Evolutionary conservation across 2,329 filamentous ascomycete genomes (phyloP).

Genomic region (Truncatella angustata): DNA sequence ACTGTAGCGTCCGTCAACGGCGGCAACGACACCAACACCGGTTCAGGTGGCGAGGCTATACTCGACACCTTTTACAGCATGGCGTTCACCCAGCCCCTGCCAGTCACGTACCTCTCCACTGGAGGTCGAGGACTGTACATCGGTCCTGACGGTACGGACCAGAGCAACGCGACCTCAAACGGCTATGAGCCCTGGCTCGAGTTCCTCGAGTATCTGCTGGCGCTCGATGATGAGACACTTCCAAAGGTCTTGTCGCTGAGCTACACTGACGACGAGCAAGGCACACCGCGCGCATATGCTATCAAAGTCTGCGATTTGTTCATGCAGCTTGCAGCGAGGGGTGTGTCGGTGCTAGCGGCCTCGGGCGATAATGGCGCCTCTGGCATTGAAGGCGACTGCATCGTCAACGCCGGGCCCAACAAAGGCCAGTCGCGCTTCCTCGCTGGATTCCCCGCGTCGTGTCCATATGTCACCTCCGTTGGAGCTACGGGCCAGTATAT

Average conservation of each 20-base stretch:
- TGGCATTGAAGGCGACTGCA: conserved; percentile 30
- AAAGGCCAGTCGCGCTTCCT: neutral
- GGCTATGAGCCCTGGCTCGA: conserved; percentile 65
- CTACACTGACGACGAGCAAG: conserved; percentile 66
- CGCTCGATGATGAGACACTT: conserved; percentile 47
- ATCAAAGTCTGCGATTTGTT: conserved; percentile 58
- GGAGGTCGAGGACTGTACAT: neutral
- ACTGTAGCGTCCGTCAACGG: conserved; percentile 2
- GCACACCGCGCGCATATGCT: conserved; percentile 57
- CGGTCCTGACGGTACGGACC: neutral
- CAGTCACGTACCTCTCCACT: neutral
- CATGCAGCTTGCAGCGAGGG: conserved; percentile 62
- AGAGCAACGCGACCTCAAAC: neutral
- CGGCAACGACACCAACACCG: neutral
- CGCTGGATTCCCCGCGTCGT: conserved; percentile 26
- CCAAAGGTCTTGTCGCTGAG: conserved; percentile 62
- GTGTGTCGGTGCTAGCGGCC: conserved; percentile 60
- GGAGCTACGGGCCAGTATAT: conserved; percentile 17
- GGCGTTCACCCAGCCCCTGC: conserved; percentile 1
- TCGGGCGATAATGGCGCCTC: conserved; percentile 52
- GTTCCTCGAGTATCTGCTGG: conserved; percentile 58
- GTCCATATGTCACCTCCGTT: conserved; percentile 31
- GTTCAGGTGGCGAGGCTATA: neutral
- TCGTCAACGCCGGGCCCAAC: conserved; percentile 18
- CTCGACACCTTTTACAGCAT: neutral